Conservation (phyloP, 192 early-diverging fungal species). For the Piromyces finnis region DNA sequence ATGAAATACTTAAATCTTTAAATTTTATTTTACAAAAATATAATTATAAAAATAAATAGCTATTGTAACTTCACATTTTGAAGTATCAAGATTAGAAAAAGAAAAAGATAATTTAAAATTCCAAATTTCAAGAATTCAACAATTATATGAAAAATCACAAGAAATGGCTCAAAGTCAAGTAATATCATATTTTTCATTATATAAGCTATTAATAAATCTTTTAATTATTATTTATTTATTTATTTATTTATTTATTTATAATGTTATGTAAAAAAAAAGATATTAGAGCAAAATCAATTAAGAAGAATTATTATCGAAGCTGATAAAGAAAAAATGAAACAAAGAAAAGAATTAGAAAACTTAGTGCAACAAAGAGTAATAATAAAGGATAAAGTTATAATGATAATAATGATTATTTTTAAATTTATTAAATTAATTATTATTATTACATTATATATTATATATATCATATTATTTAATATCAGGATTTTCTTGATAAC, state of each 20-base stretch:
- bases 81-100: constrained; percentile 37
- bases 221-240: too few relatives aligned
- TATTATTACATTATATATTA: too few relatives aligned
- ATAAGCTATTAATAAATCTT: too few relatives aligned
- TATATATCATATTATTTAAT: background rate
- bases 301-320: constrained; percentile 31
- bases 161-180: constrained; percentile 31
- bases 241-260: background rate
- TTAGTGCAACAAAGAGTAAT: constrained; percentile 32
- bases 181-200: too few relatives aligned
- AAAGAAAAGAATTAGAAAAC: constrained; percentile 37
- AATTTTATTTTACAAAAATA: constrained; percentile 3
- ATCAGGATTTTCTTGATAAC: constrained; percentile 35
- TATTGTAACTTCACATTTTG: constrained; percentile 35
- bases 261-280: background rate
- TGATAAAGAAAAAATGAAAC: constrained; percentile 23
- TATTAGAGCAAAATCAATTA: constrained; percentile 30
- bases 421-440: too few relatives aligned
- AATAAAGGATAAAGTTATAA: too few relatives aligned
- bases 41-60: constrained; percentile 9
- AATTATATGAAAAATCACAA: constrained; percentile 23
- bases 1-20: background rate
- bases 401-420: too few relatives aligned
- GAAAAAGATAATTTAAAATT: constrained; percentile 30
- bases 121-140: constrained; percentile 32